Evolutionary conservation across 495 filamentous ascomycete genomes (phyloP).

Genomic region (Neurospora intermedia): DNA sequence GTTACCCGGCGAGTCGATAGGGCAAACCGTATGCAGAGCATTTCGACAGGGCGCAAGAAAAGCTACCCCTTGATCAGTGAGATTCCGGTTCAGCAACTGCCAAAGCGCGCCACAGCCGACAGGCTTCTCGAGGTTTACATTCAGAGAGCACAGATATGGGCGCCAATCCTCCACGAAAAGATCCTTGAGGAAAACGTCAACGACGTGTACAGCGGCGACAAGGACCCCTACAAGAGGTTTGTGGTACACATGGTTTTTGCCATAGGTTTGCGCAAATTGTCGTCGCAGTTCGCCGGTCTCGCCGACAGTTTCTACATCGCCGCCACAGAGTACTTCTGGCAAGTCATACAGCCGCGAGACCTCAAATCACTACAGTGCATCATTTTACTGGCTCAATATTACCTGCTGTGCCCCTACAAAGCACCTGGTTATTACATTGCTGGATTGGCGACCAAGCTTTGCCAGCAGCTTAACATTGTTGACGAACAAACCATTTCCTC

Average conservation of each 20-base stretch:
- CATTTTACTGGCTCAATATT: slow-evolving; percentile 80
- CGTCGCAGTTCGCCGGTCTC: slow-evolving; percentile 64
- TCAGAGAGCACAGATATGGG: slow-evolving; percentile 74
- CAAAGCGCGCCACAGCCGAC: slow-evolving; percentile 54
- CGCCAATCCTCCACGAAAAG: slow-evolving; percentile 76
- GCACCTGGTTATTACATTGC: slow-evolving; percentile 87
- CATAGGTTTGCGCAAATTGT: slow-evolving; percentile 83
- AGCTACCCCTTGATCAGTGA: slow-evolving; percentile 71
- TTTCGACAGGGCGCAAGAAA: slow-evolving; percentile 28
- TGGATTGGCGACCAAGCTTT: slow-evolving; percentile 72
- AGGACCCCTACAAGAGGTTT: slow-evolving; percentile 75
- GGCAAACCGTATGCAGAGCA: slow-evolving; percentile 26
- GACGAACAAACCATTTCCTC: slow-evolving; percentile 74
- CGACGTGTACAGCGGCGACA: slow-evolving; percentile 64
- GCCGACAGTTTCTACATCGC: slow-evolving; percentile 89
- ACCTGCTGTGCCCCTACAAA: slow-evolving; percentile 76
- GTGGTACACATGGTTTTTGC: slow-evolving; percentile 80
- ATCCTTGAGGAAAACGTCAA: slow-evolving; percentile 65
- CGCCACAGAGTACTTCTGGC: slow-evolving; percentile 70
- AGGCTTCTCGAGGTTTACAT: slow-evolving; percentile 69
- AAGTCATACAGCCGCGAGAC: slow-evolving; percentile 68
- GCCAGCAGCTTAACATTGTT: slow-evolving; percentile 72
- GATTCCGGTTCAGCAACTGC: slow-evolving; percentile 58
- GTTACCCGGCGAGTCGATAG: slow-evolving; percentile 17
- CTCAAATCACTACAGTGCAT: slow-evolving; percentile 84